Percentiles rank a stretch among this genome's conserved stretches.
Evolutionary conservation across 306 rosid genomes (phyloP).

Genomic region (Canavalia gladiata): DNA sequence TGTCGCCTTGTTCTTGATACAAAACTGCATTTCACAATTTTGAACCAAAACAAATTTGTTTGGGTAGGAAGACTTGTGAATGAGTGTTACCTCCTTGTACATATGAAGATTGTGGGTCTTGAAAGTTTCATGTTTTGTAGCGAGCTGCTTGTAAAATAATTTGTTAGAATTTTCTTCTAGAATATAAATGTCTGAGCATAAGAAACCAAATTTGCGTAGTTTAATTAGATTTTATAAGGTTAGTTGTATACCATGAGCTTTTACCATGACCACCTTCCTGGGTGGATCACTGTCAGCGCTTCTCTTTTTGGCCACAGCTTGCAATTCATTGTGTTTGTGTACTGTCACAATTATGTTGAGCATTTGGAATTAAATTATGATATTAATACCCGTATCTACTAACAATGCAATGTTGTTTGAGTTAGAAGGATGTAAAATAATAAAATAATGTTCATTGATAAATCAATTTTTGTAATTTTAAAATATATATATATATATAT

Average conservation of each 20-base stretch:
- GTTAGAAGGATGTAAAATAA: too few relatives aligned
- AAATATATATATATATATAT: too few relatives aligned
- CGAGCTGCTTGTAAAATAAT: background rate
- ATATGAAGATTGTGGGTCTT: conserved; percentile 21
- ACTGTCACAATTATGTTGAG: background rate
- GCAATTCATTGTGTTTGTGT: background rate
- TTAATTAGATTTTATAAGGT: background rate
- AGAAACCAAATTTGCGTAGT: background rate
- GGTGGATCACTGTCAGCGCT: background rate
- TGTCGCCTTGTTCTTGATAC: background rate
- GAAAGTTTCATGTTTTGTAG: conserved; percentile 31
- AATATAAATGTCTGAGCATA: background rate
- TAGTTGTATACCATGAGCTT: background rate
- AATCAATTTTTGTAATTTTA: too few relatives aligned
- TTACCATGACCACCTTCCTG: background rate
- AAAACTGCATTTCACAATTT: conserved; percentile 33
- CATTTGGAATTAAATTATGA: background rate
- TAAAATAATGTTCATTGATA: too few relatives aligned
- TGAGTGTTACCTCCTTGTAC: conserved; percentile 40
- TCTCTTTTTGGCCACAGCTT: background rate
- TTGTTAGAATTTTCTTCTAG: conserved; percentile 22
- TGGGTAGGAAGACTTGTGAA: conserved; percentile 18
- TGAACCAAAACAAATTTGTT: conserved; percentile 25
- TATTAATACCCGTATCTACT: too few relatives aligned
- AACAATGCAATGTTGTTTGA: too few relatives aligned